Percentiles rank a stretch among this genome's conserved stretches.
These are phyloP conservation scores for Alnus glutinosa DNA, from an alignment of 306 rosid species.

Conservation along the genomic window DNA sequence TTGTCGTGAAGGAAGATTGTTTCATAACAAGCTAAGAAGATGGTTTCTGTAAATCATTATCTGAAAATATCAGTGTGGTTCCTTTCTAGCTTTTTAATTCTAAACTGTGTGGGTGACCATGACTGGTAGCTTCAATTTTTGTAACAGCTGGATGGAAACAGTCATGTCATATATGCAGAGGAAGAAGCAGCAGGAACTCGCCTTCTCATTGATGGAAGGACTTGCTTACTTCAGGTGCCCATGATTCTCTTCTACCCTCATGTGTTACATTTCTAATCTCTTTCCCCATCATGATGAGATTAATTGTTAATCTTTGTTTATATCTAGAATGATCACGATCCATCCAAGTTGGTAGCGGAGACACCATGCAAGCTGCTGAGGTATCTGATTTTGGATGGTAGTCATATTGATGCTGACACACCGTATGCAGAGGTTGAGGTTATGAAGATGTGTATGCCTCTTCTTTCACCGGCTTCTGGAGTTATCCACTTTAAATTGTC, in stretches of 20 bases:
- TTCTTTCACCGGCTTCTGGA: constrained; percentile 99
- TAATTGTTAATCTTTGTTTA: constrained; percentile 30
- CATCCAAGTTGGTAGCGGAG: constrained; percentile 92
- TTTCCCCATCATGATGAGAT: constrained; percentile 23
- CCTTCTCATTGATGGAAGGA: constrained; percentile 98
- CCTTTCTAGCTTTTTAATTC: not conserved
- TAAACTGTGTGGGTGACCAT: not conserved
- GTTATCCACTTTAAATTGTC: constrained; percentile 77
- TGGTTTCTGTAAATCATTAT: not conserved
- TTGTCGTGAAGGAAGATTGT: not conserved
- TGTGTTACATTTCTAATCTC: constrained; percentile 4
- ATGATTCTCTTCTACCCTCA: constrained; percentile 24
- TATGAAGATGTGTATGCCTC: constrained; percentile 99
- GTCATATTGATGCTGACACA: constrained; percentile 84
- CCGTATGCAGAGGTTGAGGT: constrained; percentile 99
- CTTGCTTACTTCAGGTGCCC: constrained; percentile 98
- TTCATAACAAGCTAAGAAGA: not conserved
- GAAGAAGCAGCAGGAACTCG: constrained; percentile 99
- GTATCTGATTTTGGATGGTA: constrained; percentile 67
- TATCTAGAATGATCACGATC: constrained; percentile 94
- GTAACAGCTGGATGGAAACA: constrained; percentile 92
- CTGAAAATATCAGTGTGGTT: not conserved
- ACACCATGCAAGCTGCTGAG: constrained; percentile 96
- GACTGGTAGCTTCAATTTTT: constrained; percentile 34
- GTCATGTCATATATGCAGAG: constrained; percentile 96